These are phyloP conservation scores for Sporisorium sorghi DNA, from an alignment of 1,284 basidiomycete genomes.

Conservation along the genomic window DNA sequence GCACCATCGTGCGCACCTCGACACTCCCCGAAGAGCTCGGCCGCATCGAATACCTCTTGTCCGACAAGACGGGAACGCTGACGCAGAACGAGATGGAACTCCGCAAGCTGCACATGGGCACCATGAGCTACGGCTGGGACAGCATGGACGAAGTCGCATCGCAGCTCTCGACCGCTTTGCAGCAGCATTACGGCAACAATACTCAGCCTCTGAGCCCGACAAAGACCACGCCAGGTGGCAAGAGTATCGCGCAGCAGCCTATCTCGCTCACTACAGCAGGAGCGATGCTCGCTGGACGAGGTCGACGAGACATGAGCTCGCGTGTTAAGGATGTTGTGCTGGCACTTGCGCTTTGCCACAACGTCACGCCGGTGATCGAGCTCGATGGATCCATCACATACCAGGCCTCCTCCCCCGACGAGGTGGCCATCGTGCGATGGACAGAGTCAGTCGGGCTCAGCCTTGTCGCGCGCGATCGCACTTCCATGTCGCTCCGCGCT, in stretches of 20 bases:
- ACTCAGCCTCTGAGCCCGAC: constrained; percentile 32
- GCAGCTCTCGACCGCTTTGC: constrained; percentile 85
- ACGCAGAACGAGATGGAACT: constrained; percentile 99
- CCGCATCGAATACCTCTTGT: constrained; percentile 92
- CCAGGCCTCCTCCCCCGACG: constrained; percentile 97
- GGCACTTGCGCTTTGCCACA: constrained; percentile 94
- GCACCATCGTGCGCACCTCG: constrained; percentile 94
- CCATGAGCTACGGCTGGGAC: constrained; percentile 94
- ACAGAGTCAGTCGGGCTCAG: constrained; percentile 93
- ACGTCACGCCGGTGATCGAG: constrained; percentile 93
- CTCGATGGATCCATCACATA: constrained; percentile 95
- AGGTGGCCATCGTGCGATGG: constrained; percentile 99
- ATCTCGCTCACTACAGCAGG: constrained; percentile 74
- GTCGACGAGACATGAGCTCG: constrained; percentile 92
- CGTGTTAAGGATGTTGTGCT: constrained; percentile 93
- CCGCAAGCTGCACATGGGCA: constrained; percentile 98
- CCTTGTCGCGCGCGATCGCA: constrained; percentile 87
- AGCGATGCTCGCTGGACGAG: constrained; percentile 81
- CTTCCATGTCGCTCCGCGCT: constrained; percentile 75
- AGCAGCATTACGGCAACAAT: constrained; percentile 26
- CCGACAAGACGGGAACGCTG: constrained; percentile 96
- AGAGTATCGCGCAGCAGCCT: constrained; percentile 15
- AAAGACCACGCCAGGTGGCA: constrained; percentile 12
- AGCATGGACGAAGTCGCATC: constrained; percentile 97
- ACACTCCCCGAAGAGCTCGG: constrained; percentile 97